phyloP scores from a whole-genome alignment of 345 rosid species.

The Sapria himalayana region DNA sequence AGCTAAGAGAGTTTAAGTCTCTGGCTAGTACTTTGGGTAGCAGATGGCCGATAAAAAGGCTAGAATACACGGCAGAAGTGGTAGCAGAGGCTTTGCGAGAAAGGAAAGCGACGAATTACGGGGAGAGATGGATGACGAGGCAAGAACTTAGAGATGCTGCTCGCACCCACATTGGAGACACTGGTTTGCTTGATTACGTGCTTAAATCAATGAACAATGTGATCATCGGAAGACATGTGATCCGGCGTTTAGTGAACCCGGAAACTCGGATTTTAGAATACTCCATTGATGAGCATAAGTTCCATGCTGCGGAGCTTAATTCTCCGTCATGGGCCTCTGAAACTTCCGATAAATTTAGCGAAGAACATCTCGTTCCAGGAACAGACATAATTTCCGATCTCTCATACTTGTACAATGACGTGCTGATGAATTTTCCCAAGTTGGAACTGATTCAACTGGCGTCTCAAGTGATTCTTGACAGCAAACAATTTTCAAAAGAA shows the following conservation, averaged over 20 bases:
- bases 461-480: slow-evolving; percentile 35
- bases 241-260: slow-evolving; percentile 40
- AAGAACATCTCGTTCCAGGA: slow-evolving; percentile 22
- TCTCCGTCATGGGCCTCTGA: slow-evolving; percentile 8
- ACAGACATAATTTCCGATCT: slow-evolving; percentile 37
- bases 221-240: slow-evolving; percentile 27
- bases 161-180: slow-evolving; percentile 73
- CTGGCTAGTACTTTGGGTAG: slow-evolving; percentile 37
- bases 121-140: slow-evolving; percentile 47
- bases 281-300: slow-evolving; percentile 31
- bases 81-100: slow-evolving; percentile 42
- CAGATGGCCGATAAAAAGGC: slow-evolving; percentile 68
- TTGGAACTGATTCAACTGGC: slow-evolving; percentile 27
- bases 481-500: slow-evolving; percentile 59
- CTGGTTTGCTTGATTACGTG: slow-evolving; percentile 70
- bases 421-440: slow-evolving; percentile 35
- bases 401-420: slow-evolving; percentile 23
- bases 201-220: slow-evolving; percentile 72
- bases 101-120: slow-evolving; percentile 17
- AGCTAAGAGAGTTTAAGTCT: slow-evolving; percentile 21
- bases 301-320: slow-evolving; percentile 4
- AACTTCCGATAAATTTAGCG: too few species aligned
- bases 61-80: slow-evolving; percentile 61
- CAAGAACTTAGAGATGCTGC: slow-evolving; percentile 89
- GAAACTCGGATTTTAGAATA: slow-evolving; percentile 45